Percentiles rank a stretch among this genome's conserved stretches.
Conservation (phyloP, 2,329 filamentous ascomycete genomes). For the Ophiostoma triangulosporum region DNA sequence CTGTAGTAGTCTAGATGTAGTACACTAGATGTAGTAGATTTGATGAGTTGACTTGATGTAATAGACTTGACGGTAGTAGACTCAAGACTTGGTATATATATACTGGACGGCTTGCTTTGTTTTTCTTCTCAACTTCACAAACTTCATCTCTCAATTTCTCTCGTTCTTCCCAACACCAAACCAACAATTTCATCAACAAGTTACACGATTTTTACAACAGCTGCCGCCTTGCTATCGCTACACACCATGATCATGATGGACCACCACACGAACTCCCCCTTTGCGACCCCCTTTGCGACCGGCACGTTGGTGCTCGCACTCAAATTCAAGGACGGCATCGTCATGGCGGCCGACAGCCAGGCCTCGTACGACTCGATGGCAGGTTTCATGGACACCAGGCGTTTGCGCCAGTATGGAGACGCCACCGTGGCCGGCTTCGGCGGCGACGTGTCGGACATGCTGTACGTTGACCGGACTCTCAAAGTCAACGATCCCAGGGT, state of each 20-base stretch:
- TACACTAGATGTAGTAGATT: too few relatives aligned
- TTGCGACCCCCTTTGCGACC: conserved; percentile 83
- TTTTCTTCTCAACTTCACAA: too few relatives aligned
- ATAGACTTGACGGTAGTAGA: too few relatives aligned
- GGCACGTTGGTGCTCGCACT: conserved; percentile 90
- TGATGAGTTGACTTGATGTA: too few relatives aligned
- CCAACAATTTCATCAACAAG: too few relatives aligned
- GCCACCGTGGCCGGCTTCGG: conserved; percentile 82
- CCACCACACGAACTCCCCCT: conserved; percentile 70
- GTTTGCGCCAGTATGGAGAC: conserved; percentile 76
- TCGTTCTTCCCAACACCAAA: too few relatives aligned
- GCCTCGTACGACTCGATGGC: conserved; percentile 96
- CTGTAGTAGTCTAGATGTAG: too few relatives aligned
- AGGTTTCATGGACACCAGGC: conserved; percentile 93
- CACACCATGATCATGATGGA: conserved; percentile 36
- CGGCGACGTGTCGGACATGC: conserved; percentile 98
- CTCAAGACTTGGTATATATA: too few relatives aligned
- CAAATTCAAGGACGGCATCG: conserved; percentile 93
- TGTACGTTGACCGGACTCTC: conserved; percentile 89
- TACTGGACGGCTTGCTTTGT: too few relatives aligned
- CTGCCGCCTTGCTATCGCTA: conserved; percentile 1
- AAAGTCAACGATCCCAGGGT: conserved; percentile 75
- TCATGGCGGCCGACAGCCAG: conserved; percentile 93
- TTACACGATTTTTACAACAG: too few relatives aligned
- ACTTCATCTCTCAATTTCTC: too few relatives aligned